Conservation (phyloP, 768 basidiomycete species). For the Auricularia cornea region DNA sequence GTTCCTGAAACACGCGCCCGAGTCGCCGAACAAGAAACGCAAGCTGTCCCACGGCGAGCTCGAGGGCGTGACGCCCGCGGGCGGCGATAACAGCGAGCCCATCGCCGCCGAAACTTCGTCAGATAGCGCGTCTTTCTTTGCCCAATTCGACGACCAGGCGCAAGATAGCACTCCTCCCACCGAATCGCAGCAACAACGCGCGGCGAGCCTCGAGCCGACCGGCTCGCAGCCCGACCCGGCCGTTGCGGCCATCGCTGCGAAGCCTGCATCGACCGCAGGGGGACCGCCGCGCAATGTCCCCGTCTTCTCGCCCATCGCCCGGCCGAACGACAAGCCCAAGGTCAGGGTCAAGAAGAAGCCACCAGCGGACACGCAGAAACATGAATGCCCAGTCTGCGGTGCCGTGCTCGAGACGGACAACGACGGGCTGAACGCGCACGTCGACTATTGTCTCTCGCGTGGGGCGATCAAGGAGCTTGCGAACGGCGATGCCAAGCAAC, state of each 20-base stretch:
- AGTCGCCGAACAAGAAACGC: not conserved
- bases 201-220: conserved; percentile 1
- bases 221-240: conserved; percentile 10
- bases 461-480: conserved; percentile 70
- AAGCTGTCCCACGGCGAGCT: not conserved
- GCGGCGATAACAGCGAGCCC: no score
- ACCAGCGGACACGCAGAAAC: conserved; percentile 23
- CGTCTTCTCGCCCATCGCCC: not conserved
- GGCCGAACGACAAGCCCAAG: conserved; percentile 3
- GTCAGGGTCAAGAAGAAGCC: not conserved
- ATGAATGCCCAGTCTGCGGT: conserved; percentile 63
- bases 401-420: conserved; percentile 62
- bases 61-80: not conserved
- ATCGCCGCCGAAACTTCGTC: no score
- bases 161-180: not conserved
- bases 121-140: no score
- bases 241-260: not conserved
- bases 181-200: not conserved
- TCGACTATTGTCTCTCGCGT: conserved; percentile 82
- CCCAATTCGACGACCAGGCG: not conserved
- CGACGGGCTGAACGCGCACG: conserved; percentile 70
- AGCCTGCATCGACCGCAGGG: conserved; percentile 17
- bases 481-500: not conserved
- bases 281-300: conserved; percentile 8
- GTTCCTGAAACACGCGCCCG: not conserved